Evolutionary conservation across 225 moss, liverwort and hornwort species (phyloP).

Genomic region (Takakia lepidozioides): DNA sequence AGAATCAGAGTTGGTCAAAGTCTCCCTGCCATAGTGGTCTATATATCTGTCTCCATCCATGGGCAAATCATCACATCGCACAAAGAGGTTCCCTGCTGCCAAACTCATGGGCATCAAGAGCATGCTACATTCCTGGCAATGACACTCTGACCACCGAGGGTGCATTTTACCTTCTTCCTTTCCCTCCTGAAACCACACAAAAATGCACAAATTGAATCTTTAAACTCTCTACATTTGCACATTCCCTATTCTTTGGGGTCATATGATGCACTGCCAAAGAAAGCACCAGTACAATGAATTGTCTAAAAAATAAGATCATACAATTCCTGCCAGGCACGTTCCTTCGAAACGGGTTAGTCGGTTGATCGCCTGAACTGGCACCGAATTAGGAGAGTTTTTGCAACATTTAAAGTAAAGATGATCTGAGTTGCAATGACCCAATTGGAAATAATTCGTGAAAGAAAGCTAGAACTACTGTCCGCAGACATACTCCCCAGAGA

Average conservation of each 20-base stretch:
- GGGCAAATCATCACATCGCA: conserved; percentile 19
- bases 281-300: too few relatives aligned
- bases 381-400: too few relatives aligned
- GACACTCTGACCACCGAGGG: conserved; percentile 66
- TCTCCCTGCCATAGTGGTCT: background rate
- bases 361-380: conserved; percentile 2
- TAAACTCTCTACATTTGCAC: too few relatives aligned
- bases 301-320: background rate
- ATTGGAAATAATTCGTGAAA: too few relatives aligned
- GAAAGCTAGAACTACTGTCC: too few relatives aligned
- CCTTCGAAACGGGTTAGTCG: background rate
- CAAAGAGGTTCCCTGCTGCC: conserved; percentile 33
- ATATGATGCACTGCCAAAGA: background rate
- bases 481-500: background rate
- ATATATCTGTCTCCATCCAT: background rate
- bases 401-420: too few relatives aligned
- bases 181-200: conserved; percentile 1
- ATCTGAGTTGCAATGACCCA: too few relatives aligned
- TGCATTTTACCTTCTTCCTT: background rate
- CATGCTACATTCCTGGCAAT: conserved; percentile 32
- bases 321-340: background rate
- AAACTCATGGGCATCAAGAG: conserved; percentile 52
- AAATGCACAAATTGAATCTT: too few relatives aligned
- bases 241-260: background rate
- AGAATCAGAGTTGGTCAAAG: background rate